Percentiles rank a stretch among this genome's conserved stretches.
phyloP scores from a whole-genome alignment of 2,329 filamentous ascomycete species.

The Fusarium lateritium region DNA sequence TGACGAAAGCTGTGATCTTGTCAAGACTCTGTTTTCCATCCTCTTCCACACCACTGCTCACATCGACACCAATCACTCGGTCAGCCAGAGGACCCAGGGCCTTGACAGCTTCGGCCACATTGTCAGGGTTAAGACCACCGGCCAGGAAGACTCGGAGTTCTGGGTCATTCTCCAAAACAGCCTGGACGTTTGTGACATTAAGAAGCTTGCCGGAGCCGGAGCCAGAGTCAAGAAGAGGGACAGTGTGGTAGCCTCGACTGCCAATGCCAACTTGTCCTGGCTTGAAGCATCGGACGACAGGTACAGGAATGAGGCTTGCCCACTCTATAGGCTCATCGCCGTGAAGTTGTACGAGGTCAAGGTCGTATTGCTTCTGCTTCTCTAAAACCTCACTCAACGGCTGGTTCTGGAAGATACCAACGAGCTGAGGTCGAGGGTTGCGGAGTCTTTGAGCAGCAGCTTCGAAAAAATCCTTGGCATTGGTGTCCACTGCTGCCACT shows the following conservation, averaged over 20 bases:
- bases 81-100: constrained; percentile 72
- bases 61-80: constrained; percentile 87
- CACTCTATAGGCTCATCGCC: constrained; percentile 94
- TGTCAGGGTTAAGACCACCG: constrained; percentile 85
- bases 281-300: constrained; percentile 89
- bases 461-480: constrained; percentile 80
- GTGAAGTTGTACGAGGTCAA: constrained; percentile 95
- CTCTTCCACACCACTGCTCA: constrained; percentile 93
- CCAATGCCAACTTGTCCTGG: constrained; percentile 81
- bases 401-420: constrained; percentile 96
- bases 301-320: constrained; percentile 89
- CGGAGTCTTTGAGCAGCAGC: constrained; percentile 64
- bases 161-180: constrained; percentile 75
- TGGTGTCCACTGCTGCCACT: constrained; percentile 46
- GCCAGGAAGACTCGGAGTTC: constrained; percentile 86
- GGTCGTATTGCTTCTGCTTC: constrained; percentile 79
- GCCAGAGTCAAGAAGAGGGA: constrained; percentile 90
- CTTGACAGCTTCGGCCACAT: constrained; percentile 77
- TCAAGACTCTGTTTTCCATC: constrained; percentile 84
- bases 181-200: constrained; percentile 78
- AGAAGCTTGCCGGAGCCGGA: constrained; percentile 85
- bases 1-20: constrained; percentile 86
- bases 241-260: constrained; percentile 82
- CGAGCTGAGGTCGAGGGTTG: constrained; percentile 78
- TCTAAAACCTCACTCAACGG: constrained; percentile 85